Percentiles rank a stretch among this genome's conserved stretches.
Conservation (phyloP, 1,139 yeast genomes). For the Ashbya aceris region DNA sequence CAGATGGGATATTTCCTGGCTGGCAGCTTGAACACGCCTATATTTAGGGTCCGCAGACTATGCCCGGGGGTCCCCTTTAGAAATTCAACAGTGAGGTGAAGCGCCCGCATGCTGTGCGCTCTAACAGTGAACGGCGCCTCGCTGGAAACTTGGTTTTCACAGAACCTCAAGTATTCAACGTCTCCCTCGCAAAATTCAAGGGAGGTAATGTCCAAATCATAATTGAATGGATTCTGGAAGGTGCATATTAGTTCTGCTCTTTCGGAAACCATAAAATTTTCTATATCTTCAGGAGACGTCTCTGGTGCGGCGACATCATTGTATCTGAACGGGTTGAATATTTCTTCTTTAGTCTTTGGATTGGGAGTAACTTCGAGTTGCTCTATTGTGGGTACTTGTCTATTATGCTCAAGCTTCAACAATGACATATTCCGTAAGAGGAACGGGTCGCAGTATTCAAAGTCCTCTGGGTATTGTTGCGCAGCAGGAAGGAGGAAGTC, state of each 20-base stretch:
- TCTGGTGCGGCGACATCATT: conserved; percentile 32
- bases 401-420: conserved; percentile 22
- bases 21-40: conserved; percentile 42
- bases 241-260: conserved; percentile 43
- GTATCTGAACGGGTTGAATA: conserved; percentile 27
- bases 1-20: conserved; percentile 19
- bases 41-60: conserved; percentile 35
- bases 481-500: conserved; percentile 23
- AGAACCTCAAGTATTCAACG: conserved; percentile 26
- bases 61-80: conserved; percentile 33
- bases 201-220: conserved; percentile 56
- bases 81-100: conserved; percentile 40
- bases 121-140: conserved; percentile 30
- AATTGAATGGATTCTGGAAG: conserved; percentile 74
- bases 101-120: conserved; percentile 34
- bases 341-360: conserved; percentile 10
- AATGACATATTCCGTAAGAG: conserved; percentile 45
- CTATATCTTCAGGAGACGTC: conserved; percentile 14
- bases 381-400: conserved; percentile 12
- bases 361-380: background rate
- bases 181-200: conserved; percentile 36
- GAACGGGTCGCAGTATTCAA: conserved; percentile 62
- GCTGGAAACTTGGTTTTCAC: conserved; percentile 10
- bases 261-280: conserved; percentile 44
- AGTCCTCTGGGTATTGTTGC: conserved; percentile 13